Base-by-base conservation (phyloP, 2,329 filamentous ascomycete genomes). In the Pyricularia pennisetigena region DNA sequence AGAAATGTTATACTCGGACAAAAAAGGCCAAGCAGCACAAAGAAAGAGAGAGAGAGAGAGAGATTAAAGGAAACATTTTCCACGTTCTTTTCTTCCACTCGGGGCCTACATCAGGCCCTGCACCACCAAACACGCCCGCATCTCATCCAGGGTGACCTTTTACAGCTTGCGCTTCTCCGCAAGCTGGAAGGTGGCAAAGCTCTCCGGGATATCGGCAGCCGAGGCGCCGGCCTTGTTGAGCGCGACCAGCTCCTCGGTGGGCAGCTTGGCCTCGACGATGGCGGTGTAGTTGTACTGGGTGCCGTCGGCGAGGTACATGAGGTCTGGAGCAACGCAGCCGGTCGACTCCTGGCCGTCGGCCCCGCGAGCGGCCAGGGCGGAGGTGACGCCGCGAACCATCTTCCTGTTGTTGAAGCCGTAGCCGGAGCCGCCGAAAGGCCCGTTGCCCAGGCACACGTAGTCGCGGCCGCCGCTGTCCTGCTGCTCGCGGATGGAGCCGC, bases 231-330 rank as follows among this genome's bases (percentile, higher is more conserved):
- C 14, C 59, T 62, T 3, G 59, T 10, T 20, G 24, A 62, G 59
- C 24, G 24, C 59, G 9, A 29, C 7, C 6, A 62, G 59, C 24
- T 62, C 59, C 10, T 62, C 59, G 14, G 7, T 8, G 59, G 59
- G 59, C 59, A 62, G 59, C 26, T 59, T 29, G 49, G 41, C 41
- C 41, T 32, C 41, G 14, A 57, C 10, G 35, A 66, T 26, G 41
- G 65, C 65, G 16, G 65, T 66, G 41, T 62, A 30, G 66, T 67
- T 67, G 66, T 67, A 67, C 66, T 63, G 59, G 66, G 66, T 41
- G 20, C 66, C 66, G 23, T 67, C 66, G 14, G 54, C 30, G 59
- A 67, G 66, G 20, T 24, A n/a, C 23, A 67, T 7, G 20, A n/a
- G 3, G 59, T 63, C 24, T 4, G 35, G 28, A 14, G 61, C 28